Evolutionary conservation across 441 rosid species (phyloP), one percentile per base, ranked within the genome.

Genomic region (Aleurites moluccanus): DNA sequence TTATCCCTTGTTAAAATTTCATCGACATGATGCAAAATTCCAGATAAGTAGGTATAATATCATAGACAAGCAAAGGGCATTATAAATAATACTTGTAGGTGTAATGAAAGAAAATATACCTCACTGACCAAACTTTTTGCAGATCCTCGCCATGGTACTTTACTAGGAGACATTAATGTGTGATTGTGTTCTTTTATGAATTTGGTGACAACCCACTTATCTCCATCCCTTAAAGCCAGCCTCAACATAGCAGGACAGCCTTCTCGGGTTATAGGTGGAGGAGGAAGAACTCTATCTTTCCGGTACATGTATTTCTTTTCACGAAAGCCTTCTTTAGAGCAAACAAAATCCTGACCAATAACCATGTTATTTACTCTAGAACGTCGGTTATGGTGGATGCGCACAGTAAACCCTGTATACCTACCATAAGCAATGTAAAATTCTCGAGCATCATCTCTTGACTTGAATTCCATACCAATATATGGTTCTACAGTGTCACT

Each of bases 281-380:
- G 88, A 73, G 86, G 88, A 74, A 87, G 88, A 78, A 87, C 81
- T 75, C 87, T 80, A 59, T 87, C 88, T 78, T 82, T 83, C 84
- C 88, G 78, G 67, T 81, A 82, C 49, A 83, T 70, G 73, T 87
- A 85, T 73, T 85, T 87, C 85, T 87, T 87, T 57, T 85, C 90
- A 14, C 90, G 90, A 67, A 82, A 87, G 7, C 90, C 88, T 77
- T 87, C 90, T 74, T 83, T 87, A 7, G 88, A 85, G 78, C 90
- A 87, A 69, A 87, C 90, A 80, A 85, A 87, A 82, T 87, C 90
- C 81, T 87, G 88, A 65, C 90, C 88, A 25, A 87, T 87, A 52
- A 85, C 87, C 66, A 68, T 64, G 38, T 85, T 87, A 72, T 87
- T 85, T 68, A 87, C 81, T 30, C 88, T 76, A 18, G 88, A 87